These are phyloP conservation scores for Lepidium aucheri DNA, from an alignment of 345 rosid genomes.

Conservation along the genomic window DNA sequence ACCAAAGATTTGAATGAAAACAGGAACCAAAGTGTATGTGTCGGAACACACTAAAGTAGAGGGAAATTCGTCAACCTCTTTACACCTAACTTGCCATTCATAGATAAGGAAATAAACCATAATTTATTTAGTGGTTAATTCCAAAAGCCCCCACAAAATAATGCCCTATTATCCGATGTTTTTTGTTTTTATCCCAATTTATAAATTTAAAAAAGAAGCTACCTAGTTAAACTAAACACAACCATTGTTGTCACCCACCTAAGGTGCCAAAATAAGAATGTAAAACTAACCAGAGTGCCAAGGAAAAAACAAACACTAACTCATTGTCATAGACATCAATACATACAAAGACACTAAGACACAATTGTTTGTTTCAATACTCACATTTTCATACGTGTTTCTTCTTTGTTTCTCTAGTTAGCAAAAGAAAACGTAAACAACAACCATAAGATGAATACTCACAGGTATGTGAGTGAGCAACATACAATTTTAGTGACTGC, in stretches of 20 bases:
- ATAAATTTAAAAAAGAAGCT: background rate
- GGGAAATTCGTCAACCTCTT: background rate
- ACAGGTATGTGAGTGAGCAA: slow-evolving; percentile 7
- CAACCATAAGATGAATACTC: background rate
- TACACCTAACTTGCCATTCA: slow-evolving; percentile 11
- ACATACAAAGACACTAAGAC: background rate
- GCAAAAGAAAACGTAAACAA: slow-evolving; percentile 1
- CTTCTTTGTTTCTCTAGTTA: background rate
- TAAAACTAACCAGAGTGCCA: background rate
- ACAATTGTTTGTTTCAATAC: background rate
- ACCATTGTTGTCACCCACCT: background rate
- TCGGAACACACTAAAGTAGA: background rate
- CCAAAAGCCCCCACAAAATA: background rate
- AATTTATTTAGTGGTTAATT: background rate
- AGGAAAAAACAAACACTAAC: background rate
- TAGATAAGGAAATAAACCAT: background rate
- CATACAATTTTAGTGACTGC: slow-evolving; percentile 8
- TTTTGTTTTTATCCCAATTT: background rate
- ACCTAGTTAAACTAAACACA: background rate
- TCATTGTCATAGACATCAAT: background rate
- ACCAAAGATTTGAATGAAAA: background rate
- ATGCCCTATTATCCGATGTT: background rate
- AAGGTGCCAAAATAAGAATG: background rate
- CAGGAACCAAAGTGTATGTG: background rate
- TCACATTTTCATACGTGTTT: background rate